phyloP scores from a whole-genome alignment of 169 alveolate species.

The Plasmodium billcollinsi region DNA sequence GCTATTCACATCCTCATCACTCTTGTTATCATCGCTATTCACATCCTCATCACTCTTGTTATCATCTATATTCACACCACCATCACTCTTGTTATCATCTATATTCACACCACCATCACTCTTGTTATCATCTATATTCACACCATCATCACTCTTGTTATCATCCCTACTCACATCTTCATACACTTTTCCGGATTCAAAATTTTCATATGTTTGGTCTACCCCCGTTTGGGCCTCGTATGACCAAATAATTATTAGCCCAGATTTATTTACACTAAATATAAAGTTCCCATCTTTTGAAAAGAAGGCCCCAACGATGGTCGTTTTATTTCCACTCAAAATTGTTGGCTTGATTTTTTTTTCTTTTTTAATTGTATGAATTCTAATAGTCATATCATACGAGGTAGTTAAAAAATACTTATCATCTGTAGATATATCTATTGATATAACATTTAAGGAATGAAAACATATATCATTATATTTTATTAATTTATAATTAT shows the following conservation, averaged over 20 bases:
- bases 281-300: slow-evolving; percentile 85
- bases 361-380: slow-evolving; percentile 84
- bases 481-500: slow-evolving; percentile 81
- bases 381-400: slow-evolving; percentile 88
- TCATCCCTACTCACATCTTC: not conserved
- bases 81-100: not conserved
- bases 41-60: slow-evolving; percentile 6
- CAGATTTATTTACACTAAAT: slow-evolving; percentile 87
- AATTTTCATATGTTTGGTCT: not conserved
- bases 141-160: slow-evolving; percentile 8
- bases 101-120: not conserved
- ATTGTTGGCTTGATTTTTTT: slow-evolving; percentile 85
- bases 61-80: not conserved
- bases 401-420: slow-evolving; percentile 84
- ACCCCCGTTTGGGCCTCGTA: not conserved
- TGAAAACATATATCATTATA: slow-evolving; percentile 87
- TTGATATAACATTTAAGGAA: slow-evolving; percentile 80
- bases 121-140: not conserved
- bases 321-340: slow-evolving; percentile 85
- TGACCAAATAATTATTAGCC: slow-evolving; percentile 89
- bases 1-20: slow-evolving; percentile 1
- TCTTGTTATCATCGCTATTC: not conserved
- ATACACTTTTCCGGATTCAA: not conserved
- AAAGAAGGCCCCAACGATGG: slow-evolving; percentile 88
- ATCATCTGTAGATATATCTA: slow-evolving; percentile 87